These are phyloP conservation scores for Linum tenue DNA, from an alignment of 345 rosid genomes.

Conservation along the genomic window DNA sequence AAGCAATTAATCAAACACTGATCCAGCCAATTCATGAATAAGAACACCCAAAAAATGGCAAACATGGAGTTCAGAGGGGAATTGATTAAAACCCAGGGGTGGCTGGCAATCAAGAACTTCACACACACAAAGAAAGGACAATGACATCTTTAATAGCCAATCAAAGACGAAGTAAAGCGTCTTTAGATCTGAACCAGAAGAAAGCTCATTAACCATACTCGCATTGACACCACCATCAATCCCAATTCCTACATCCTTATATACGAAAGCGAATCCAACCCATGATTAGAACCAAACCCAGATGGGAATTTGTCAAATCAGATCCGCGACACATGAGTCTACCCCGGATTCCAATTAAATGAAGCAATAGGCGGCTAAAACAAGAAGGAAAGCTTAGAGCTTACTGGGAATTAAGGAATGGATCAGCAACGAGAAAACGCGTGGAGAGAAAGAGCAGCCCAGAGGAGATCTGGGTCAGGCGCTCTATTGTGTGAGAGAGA, in stretches of 20 bases:
- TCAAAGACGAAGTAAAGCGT: background rate
- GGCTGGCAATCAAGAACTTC: background rate
- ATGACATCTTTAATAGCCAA: background rate
- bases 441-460: background rate
- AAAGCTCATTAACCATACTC: background rate
- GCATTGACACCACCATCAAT: background rate
- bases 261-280: background rate
- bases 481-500: conserved; percentile 9
- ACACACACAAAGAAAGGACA: background rate
- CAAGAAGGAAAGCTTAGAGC: no score
- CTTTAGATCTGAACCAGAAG: background rate
- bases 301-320: no score
- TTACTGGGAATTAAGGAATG: no score
- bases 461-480: background rate
- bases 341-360: no score
- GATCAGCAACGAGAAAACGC: background rate
- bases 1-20: background rate
- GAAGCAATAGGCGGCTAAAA: no score
- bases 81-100: background rate
- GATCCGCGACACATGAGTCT: no score
- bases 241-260: background rate
- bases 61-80: background rate
- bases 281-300: no score
- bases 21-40: background rate
- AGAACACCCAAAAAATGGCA: background rate